Base-by-base conservation (phyloP, 805 yeast genomes). In the Danielia oregonensis region DNA sequence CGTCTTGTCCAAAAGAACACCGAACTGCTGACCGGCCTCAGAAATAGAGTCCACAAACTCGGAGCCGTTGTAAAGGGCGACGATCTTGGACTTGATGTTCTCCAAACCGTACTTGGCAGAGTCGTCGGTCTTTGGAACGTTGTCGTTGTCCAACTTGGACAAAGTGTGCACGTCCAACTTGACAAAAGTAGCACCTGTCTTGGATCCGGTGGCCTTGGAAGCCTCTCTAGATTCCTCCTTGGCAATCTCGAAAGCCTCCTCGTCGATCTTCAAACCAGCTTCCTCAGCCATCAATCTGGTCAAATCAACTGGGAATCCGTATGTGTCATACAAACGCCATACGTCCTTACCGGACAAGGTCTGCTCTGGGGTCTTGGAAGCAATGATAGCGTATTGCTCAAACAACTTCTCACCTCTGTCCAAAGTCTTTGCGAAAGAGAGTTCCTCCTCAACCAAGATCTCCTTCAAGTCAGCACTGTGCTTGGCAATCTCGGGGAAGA, bases 201-300 rank as follows among this genome's bases (percentile, higher is more conserved):
- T 59, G 40, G 78, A 71, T 49, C 86, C 86, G 43, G 82, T 79
- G 48, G 91, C 94, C 70, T 91, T 93, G 15, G 97, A 88, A 26
- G 97, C 97, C 69, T 89, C 97, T 59, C 83, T 78, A 8, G 96
- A 85, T 49, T 81, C 94, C 45, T 78, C 75, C 59, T 81, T 86
- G 31, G 98, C 97, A 49, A 77, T 77, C 63, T 89, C 97, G 55
- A 93, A 93, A 23, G 86, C 97, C 32, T 70, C 80, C 59, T 88
- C 95, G 60, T 93, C 97, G 45, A 93, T 91, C 52, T 79, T 82
- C 51, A 93, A 76, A 13, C 95, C 95, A 40, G 93, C 86, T 66
- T 93, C 99, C 64, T 91, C 97, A 29, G 98, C 98, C 99, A 93
- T 93, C 58, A 93, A 76, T 59, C 96, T 80, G 19, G 99, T 93